Conservation (phyloP, 2,329 filamentous ascomycete species). For the Aspergillus sp. region DNA sequence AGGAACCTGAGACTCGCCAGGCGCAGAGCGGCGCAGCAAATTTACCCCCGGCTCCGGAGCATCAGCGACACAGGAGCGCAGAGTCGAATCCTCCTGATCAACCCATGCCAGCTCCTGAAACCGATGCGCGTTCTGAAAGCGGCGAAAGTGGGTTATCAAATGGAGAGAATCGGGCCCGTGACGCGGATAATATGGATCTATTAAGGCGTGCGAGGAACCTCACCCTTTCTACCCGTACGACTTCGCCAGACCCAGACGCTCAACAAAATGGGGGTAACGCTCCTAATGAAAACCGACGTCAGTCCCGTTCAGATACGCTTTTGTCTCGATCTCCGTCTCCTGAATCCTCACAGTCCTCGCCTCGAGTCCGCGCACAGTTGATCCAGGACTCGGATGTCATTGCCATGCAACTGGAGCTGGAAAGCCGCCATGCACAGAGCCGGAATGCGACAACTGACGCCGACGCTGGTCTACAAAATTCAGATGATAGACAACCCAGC, state of each 20-base stretch:
- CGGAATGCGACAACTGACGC: conserved; percentile 17
- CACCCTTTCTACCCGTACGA: conserved; percentile 15
- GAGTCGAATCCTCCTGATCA: conserved; percentile 13
- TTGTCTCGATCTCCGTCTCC: conserved; percentile 42
- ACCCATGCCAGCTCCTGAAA: conserved; percentile 11
- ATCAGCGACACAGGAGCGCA: conserved; percentile 14
- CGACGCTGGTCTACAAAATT: conserved; percentile 12
- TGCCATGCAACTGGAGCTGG: conserved; percentile 46
- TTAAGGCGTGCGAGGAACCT: conserved; percentile 23
- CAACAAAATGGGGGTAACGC: conserved; percentile 11
- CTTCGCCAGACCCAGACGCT: conserved; percentile 11
- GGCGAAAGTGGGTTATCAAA: conserved; percentile 24
- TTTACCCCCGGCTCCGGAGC: conserved; percentile 12
- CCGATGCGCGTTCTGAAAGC: conserved; percentile 20
- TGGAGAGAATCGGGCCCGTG: conserved; percentile 40
- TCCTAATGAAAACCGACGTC: conserved; percentile 20
- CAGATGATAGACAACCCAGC: conserved; percentile 19
- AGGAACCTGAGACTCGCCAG: conserved; percentile 28
- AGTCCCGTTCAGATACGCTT: conserved; percentile 41
- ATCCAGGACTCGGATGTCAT: conserved; percentile 45
- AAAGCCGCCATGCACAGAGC: conserved; percentile 28
- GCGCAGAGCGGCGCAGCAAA: conserved; percentile 23
- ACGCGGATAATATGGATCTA: conserved; percentile 36
- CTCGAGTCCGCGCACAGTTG: conserved; percentile 43
- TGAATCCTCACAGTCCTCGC: conserved; percentile 42